A percentile compares a stretch with the other conserved stretches of the same genome.
These are phyloP conservation scores for Anisodus tanguticus DNA, from an alignment of 257 asterid species.

Conservation along the genomic window DNA sequence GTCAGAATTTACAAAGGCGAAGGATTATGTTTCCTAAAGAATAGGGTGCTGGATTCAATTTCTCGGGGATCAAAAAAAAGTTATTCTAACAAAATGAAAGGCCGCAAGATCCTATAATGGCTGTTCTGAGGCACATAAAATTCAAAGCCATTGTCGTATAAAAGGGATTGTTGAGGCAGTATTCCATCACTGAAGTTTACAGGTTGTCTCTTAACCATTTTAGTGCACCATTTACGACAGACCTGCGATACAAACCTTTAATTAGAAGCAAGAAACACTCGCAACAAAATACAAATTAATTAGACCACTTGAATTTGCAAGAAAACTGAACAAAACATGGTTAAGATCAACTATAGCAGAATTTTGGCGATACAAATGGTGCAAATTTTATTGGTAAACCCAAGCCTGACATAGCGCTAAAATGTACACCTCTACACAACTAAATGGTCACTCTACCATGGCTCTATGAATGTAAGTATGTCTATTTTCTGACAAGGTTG, in stretches of 20 bases:
- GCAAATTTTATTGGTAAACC: background rate
- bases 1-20: constrained; percentile 27
- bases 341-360: background rate
- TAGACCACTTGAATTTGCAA: background rate
- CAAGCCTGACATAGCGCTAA: too few species aligned
- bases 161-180: constrained; percentile 28
- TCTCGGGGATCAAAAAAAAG: background rate
- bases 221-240: constrained; percentile 32
- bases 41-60: background rate
- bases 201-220: constrained; percentile 31
- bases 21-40: constrained; percentile 16
- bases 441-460: too few species aligned
- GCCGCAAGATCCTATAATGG: constrained; percentile 29
- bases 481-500: constrained; percentile 18
- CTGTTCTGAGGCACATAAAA: constrained; percentile 2
- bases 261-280: background rate
- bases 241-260: constrained; percentile 6
- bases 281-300: background rate
- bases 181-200: background rate
- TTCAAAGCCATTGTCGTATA: background rate
- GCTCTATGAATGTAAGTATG: background rate
- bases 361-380: background rate
- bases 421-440: too few species aligned
- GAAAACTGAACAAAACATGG: background rate
- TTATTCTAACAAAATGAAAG: background rate